Percentiles rank a stretch among this genome's conserved stretches.
These are phyloP conservation scores for Cryptococcus sp. DNA, from an alignment of 1,284 basidiomycete genomes.

Conservation along the genomic window DNA sequence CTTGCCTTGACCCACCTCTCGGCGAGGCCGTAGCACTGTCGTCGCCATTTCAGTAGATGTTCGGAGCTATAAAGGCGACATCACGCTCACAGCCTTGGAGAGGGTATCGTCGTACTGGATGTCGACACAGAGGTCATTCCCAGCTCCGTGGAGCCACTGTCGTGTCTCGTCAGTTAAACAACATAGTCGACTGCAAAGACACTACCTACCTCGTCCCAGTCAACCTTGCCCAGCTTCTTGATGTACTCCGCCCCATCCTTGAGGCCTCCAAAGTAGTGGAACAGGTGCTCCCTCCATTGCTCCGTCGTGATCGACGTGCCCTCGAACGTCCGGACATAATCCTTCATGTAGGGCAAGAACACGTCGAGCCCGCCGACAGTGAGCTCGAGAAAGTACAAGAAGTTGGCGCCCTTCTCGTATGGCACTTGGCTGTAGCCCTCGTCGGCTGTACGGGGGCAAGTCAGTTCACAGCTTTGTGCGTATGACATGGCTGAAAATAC, in stretches of 20 bases:
- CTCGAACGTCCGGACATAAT: constrained; percentile 51
- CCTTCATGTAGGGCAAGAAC: constrained; percentile 75
- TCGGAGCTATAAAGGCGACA: no score
- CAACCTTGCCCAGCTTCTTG: constrained; percentile 66
- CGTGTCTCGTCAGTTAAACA: background rate
- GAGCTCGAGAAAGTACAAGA: constrained; percentile 66
- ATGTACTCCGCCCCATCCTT: constrained; percentile 62
- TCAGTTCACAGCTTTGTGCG: background rate
- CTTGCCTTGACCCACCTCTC: constrained; percentile 70
- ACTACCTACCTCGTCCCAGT: constrained; percentile 64
- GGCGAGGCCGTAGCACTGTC: constrained; percentile 61
- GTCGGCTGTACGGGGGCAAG: constrained; percentile 56
- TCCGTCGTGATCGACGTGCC: constrained; percentile 80
- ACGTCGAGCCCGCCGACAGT: constrained; percentile 81
- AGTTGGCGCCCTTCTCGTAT: constrained; percentile 73
- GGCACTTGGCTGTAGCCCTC: constrained; percentile 68
- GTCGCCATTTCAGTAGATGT: constrained; percentile 5
- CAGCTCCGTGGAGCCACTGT: constrained; percentile 79
- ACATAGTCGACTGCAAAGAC: constrained; percentile 23
- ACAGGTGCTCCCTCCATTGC: constrained; percentile 84
- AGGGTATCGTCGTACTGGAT: constrained; percentile 80
- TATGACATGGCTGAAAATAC: constrained; percentile 12
- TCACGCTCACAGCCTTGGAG: constrained; percentile 54
- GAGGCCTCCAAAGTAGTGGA: constrained; percentile 62
- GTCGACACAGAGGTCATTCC: constrained; percentile 69